Evolutionary conservation across 2,329 filamentous ascomycete species (phyloP).

Genomic region (Xylaria sp.): DNA sequence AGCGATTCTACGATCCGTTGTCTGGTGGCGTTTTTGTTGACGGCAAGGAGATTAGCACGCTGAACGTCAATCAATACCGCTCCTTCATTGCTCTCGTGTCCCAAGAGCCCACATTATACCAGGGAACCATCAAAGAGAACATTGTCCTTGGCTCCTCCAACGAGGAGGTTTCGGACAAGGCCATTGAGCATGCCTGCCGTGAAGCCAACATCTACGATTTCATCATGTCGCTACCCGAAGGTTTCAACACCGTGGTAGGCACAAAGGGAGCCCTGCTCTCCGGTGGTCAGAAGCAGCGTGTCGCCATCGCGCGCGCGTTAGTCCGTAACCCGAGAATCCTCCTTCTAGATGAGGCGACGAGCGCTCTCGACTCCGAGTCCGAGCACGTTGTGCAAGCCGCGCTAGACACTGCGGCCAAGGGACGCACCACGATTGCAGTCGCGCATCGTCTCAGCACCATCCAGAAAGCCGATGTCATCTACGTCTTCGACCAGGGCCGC

Average conservation of each 20-base stretch:
- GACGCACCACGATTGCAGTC: slow-evolving; percentile 91
- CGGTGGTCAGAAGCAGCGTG: slow-evolving; percentile 93
- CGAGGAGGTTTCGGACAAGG: slow-evolving; percentile 75
- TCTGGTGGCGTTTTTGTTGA: slow-evolving; percentile 84
- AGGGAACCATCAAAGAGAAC: slow-evolving; percentile 91
- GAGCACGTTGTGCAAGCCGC: slow-evolving; percentile 85
- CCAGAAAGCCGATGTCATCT: slow-evolving; percentile 93
- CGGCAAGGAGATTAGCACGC: slow-evolving; percentile 79
- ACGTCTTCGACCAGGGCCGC: slow-evolving; percentile 91
- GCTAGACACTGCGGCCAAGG: slow-evolving; percentile 83
- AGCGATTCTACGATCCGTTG: slow-evolving; percentile 93
- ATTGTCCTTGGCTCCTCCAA: slow-evolving; percentile 80
- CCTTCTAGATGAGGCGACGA: slow-evolving; percentile 84
- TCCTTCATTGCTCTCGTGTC: slow-evolving; percentile 86
- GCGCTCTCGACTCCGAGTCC: slow-evolving; percentile 78
- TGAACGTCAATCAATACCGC: slow-evolving; percentile 90
- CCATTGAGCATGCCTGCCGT: slow-evolving; percentile 81
- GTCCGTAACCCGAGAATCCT: slow-evolving; percentile 91
- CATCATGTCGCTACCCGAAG: slow-evolving; percentile 85
- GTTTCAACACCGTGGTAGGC: slow-evolving; percentile 86
- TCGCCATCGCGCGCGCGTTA: slow-evolving; percentile 91
- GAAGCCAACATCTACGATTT: slow-evolving; percentile 96
- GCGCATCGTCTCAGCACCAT: slow-evolving; percentile 93
- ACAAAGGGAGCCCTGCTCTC: slow-evolving; percentile 86
- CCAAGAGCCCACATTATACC: slow-evolving; percentile 94